Conservation (phyloP, 2,329 filamentous ascomycete species). For the Trichoderma atrobrunneum region DNA sequence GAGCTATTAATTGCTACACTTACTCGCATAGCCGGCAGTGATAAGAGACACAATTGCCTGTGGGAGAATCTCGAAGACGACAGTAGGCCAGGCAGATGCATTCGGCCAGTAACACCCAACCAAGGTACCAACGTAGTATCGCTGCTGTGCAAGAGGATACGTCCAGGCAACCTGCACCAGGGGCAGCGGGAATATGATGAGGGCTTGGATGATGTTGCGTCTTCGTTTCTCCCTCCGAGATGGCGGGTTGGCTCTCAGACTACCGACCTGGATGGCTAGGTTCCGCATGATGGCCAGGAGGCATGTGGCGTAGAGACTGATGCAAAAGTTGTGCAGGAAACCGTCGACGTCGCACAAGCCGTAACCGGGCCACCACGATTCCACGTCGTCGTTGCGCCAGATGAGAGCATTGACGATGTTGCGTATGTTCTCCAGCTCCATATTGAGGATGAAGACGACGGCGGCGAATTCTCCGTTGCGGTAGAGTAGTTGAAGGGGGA, state of each 20-base stretch:
- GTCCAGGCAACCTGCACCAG: conserved; percentile 48
- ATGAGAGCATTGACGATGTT: conserved; percentile 50
- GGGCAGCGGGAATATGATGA: conserved; percentile 55
- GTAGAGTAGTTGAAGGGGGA: conserved; percentile 51
- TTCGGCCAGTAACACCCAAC: conserved; percentile 48
- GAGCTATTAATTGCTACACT: conserved; percentile 28
- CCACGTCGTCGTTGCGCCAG: conserved; percentile 52
- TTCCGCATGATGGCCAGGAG: conserved; percentile 55
- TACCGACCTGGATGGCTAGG: conserved; percentile 49
- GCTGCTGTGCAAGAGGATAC: conserved; percentile 45
- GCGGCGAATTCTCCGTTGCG: conserved; percentile 55
- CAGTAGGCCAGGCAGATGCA: conserved; percentile 46
- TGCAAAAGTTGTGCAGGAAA: conserved; percentile 45
- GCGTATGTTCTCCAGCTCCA: conserved; percentile 47
- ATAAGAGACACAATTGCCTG: conserved; percentile 42
- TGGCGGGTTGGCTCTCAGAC: conserved; percentile 41
- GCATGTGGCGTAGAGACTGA: conserved; percentile 48
- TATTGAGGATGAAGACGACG: conserved; percentile 46
- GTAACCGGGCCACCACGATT: conserved; percentile 49
- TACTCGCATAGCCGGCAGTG: conserved; percentile 49
- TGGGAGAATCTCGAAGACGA: conserved; percentile 49
- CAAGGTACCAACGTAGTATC: conserved; percentile 50
- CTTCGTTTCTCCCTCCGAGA: conserved; percentile 41
- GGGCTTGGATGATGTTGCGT: conserved; percentile 45
- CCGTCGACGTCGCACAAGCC: conserved; percentile 54